Evolutionary conservation across 192 early-diverging fungal genomes (phyloP), one percentile per base, ranked within the genome.

Genomic region (Backusella westeae): DNA sequence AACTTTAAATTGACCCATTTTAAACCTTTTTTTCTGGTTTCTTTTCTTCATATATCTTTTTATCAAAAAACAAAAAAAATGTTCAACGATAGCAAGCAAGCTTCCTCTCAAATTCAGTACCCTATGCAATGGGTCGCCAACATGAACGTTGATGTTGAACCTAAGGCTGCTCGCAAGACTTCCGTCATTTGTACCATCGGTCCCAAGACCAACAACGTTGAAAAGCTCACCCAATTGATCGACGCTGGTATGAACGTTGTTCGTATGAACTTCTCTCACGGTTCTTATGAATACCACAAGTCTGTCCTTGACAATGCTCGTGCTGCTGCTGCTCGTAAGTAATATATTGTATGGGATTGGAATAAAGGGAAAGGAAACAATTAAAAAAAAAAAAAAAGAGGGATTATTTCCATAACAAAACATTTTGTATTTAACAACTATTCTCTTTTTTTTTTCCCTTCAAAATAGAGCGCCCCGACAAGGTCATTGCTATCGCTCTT

Each of bases 101-200:
- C n/a, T 71, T n/a, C 66, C 14, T 5, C 17, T 26, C 56, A 44
- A 17, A 53, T 73, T 42, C 77, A 69, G 9, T 69, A 49, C n/a
- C 77, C 85, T 77, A 88, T 93, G 38, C 84, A 93, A 81, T 95
- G 94, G 94, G 78, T 94, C 38, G 85, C 91, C 34, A 85, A 86
- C 46, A 86, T 95, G 65, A 84, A 81, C 71, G 90, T 93, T 70
- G 88, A 85, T 73, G 76, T 83, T 53, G 84, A 89, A 67, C 89
- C 88, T 14, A 73, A 74, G 32, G 86, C 85, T 39, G 80, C 87
- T 66, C 91, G 94, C 77, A 93, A 93, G 84, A 92, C 90, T 42
- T 92, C 92, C 56, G 93, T 95, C 59, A 93, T 95, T 83, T 93
- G 92, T 83, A 95, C 94, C 75, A 92, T 91, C 72, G 89, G 90